These are phyloP conservation scores for Fusarium piperis DNA, from an alignment of 2,329 filamentous ascomycete genomes.

Conservation along the genomic window DNA sequence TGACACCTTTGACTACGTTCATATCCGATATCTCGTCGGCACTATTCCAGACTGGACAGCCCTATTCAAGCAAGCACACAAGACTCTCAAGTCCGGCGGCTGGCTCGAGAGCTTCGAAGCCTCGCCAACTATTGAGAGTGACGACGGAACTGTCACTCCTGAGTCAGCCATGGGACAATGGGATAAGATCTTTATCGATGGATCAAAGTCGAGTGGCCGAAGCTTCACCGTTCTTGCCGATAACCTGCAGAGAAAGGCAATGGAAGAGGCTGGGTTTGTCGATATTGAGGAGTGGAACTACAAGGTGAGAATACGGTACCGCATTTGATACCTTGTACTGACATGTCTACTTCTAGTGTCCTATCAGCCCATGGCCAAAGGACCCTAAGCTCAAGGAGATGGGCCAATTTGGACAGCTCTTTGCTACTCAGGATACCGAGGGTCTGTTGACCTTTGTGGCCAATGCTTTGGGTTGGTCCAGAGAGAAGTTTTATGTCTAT, in stretches of 20 bases:
- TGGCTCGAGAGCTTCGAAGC: conserved; percentile 27
- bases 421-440: conserved; percentile 31
- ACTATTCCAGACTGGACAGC: conserved; percentile 25
- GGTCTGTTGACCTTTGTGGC: conserved; percentile 28
- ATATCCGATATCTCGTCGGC: conserved; percentile 28
- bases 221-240: conserved; percentile 29
- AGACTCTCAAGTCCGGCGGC: conserved; percentile 23
- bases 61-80: conserved; percentile 14
- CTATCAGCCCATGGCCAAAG: conserved; percentile 28
- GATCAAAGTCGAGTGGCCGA: conserved; percentile 23
- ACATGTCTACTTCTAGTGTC: background rate
- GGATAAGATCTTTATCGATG: conserved; percentile 27
- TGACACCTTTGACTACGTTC: conserved; percentile 28
- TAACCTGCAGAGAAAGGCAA: conserved; percentile 8
- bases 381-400: conserved; percentile 30
- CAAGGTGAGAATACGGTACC: background rate
- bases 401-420: conserved; percentile 29
- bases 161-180: conserved; percentile 25
- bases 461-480: conserved; percentile 24
- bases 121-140: conserved; percentile 22
- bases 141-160: conserved; percentile 18
- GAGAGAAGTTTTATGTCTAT: conserved; percentile 22
- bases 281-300: conserved; percentile 31
- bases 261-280: conserved; percentile 22
- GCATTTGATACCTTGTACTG: background rate